Evolutionary conservation across 139 green algal genomes (phyloP), one percentile per base, ranked within the genome.

Genomic region (Coccomyxa sp.): DNA sequence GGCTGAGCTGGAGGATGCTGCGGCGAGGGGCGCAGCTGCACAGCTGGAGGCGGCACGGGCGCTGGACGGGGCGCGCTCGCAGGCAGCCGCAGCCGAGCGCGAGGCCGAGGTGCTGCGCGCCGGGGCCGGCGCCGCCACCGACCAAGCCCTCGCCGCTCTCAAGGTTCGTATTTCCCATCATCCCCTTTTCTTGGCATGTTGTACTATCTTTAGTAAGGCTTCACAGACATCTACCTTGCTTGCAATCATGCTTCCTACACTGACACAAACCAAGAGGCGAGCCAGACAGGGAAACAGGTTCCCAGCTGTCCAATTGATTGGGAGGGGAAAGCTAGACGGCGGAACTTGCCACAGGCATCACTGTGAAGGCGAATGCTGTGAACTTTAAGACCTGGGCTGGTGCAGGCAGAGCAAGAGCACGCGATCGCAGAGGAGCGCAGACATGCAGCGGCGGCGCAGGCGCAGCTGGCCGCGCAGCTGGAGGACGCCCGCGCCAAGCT

Each of bases 51-150:
- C 63, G 63, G 51, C 57, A 51, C 31, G 51, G 38, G 82, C 82
- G 60, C 58, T 23, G 31, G 68, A 79, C 38, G 77, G 79, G 38
- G 76, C 71, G 23, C 32, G 79, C 14, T 27, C 67, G 25, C 79
- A 28, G 25, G n/a, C 59, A 21, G 58, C 27, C 28, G 79, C 83
- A 13, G 79, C 77, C n/a, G 27, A 27, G 58, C 77, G 63, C 17
- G 75, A 85, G 67, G 58, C 60, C 23, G 66, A 84, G n/a, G 79
- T 81, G 58, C 79, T 87, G 9, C 81, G 79, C 59, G 58, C 83
- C 18, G 63, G 83, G 28, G 79, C 58, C 21, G 79, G 79, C 79
- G 38, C 67, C 67, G 58, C 71, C 14, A 66, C 31, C n/a, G 83
- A 83, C n/a, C 18, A 81, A 38, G 79, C 83, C 10, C 79, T 86